Base-by-base conservation (phyloP, 2,329 filamentous ascomycete species). In the Xylariaceae sp. region DNA sequence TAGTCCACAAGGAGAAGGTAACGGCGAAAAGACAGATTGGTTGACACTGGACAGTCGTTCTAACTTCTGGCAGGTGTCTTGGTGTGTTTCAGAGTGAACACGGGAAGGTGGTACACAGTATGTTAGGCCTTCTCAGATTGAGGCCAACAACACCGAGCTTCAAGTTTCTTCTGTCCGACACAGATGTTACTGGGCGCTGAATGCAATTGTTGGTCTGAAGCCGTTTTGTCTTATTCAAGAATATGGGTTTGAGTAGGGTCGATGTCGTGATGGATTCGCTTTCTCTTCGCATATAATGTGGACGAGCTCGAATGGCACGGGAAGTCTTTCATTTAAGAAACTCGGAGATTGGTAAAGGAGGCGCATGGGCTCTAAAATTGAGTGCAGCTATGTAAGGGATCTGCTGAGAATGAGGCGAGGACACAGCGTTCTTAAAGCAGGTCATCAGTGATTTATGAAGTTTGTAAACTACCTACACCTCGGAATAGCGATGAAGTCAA, bases 1-100 rank as follows among this genome's bases (percentile, higher is more conserved):
- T 34, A 42, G 40, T 30, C 44, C 36, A 3, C 15, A 43, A 42
- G 9, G 36, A 41, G 45, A 17, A 48, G 45, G 45, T 39, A 30
- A 17, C 31, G n/a, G 17, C 31, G 19, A 26, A 33, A 5, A 15
- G 24, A 34, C 26, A 34, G 36, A 42, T 47, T 41, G 41, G 35
- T 13, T 36, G 14, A 31, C 29, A 9, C 29, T 33, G 34, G n/a
- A n/a, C n/a, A n/a, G n/a, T n/a, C n/a, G n/a, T n/a, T n/a, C n/a
- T n/a, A n/a, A n/a, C 30, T 38, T 41, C 24, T 35, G 29, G 32
- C 21, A 34, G 26, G 32, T 16, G 6, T 43, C n/a, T 36, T 17
- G 26, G 38, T 35, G 38, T 46, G 53, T 55, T 55, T 55, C 53
- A 53, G 46, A 49, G 31, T 43, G 39, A 47, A 39, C 49, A 52